phyloP scores from a whole-genome alignment of 768 basidiomycete genomes.

The Pseudohyphozyma bogoriensis region DNA sequence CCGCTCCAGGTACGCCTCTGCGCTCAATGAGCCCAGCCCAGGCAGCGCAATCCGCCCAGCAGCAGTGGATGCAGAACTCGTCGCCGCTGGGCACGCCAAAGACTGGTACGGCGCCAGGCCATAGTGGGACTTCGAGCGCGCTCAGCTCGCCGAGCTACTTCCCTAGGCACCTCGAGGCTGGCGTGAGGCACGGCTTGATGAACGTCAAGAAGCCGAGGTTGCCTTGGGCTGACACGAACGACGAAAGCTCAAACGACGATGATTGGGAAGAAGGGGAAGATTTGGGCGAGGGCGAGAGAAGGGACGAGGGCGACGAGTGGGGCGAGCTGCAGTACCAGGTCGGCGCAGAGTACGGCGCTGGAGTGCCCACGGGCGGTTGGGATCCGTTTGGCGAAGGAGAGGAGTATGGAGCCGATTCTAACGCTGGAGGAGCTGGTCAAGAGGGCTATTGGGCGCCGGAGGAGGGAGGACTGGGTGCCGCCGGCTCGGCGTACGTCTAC shows the following conservation, averaged over 20 bases:
- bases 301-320: conserved; percentile 3
- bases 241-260: not conserved
- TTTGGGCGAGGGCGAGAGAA: not conserved
- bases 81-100: conserved; percentile 27
- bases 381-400: not conserved
- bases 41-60: conserved; percentile 22
- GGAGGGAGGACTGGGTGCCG: conserved; percentile 3
- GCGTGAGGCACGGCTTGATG: not conserved
- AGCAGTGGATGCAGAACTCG: conserved; percentile 20
- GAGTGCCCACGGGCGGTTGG: not conserved
- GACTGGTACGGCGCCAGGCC: not conserved
- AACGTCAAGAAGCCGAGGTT: conserved; percentile 14
- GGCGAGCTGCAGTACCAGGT: not conserved
- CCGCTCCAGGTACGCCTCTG: conserved; percentile 11
- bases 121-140: conserved; percentile 1
- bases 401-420: not conserved
- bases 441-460: conserved; percentile 12
- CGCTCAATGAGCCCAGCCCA: conserved; percentile 20
- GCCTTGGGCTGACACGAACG: conserved; percentile 23
- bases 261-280: conserved; percentile 6
- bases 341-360: not conserved
- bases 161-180: conserved; percentile 18
- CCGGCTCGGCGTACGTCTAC: conserved; percentile 46
- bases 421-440: not conserved
- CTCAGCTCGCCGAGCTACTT: conserved; percentile 23